These are phyloP conservation scores for Epichloe brachyelytri DNA, from an alignment of 2,329 filamentous ascomycete genomes.

Conservation along the genomic window DNA sequence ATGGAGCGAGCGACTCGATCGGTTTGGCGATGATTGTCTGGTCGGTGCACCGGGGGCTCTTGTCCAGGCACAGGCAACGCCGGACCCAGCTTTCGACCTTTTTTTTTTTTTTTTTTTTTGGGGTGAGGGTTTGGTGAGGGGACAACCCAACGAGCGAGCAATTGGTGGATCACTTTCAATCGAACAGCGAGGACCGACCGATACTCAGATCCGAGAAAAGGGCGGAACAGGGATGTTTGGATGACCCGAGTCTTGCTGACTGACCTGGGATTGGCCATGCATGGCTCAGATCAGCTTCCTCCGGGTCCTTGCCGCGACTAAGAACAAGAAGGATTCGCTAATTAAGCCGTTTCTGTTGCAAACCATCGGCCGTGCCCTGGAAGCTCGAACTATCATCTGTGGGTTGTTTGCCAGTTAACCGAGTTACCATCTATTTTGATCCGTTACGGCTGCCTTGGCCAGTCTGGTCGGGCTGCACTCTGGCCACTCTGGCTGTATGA, in stretches of 20 bases:
- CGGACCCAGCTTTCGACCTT: not conserved
- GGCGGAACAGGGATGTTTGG: conserved; percentile 4
- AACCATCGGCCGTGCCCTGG: not conserved
- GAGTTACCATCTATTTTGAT: too few relatives aligned
- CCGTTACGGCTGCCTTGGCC: too few relatives aligned
- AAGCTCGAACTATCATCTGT: not conserved
- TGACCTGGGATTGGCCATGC: not conserved
- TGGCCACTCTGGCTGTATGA: not conserved
- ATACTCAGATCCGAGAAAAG: not conserved
- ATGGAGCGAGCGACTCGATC: not conserved
- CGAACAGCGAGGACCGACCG: not conserved
- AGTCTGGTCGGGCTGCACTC: too few relatives aligned
- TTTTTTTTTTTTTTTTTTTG: not conserved
- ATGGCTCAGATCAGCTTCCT: not conserved
- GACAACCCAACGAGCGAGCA: conserved; percentile 4
- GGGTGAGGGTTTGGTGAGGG: not conserved
- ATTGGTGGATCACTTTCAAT: conserved; percentile 1
- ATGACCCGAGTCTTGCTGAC: not conserved
- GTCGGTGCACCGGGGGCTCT: not conserved
- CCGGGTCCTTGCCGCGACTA: not conserved
- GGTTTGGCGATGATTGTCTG: conserved; percentile 3
- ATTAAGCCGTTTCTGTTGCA: too few relatives aligned
- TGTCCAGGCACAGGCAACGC: not conserved
- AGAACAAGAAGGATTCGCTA: not conserved
- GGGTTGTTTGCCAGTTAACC: too few relatives aligned